Evolutionary conservation across 345 rosid genomes (phyloP), one percentile per base, ranked within the genome.

Genomic region (Adansonia digitata): DNA sequence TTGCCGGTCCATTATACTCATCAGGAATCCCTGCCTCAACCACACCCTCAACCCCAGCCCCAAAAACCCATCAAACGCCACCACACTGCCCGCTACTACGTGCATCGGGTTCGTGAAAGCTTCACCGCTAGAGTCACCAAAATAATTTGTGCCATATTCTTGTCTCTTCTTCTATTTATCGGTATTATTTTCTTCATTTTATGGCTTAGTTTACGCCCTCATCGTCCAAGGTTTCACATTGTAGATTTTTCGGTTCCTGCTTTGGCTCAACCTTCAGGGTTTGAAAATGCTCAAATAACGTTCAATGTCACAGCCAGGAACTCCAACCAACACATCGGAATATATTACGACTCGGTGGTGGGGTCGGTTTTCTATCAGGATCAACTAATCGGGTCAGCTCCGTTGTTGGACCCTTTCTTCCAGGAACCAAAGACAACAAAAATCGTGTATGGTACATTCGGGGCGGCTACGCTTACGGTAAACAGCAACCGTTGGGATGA

Each of bases 161-260:
- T 94, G 75, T 74, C 80, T 55, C 74, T 89, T 72, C 85, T 94
- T 15, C 64, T 94, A 42, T n/a, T 86, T 42, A 14, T 65, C 1
- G 91, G 91, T 74, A 64, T 86, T 62, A 39, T 90, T 39, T 53
- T 77, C 8, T 94, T 94, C 82, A 81, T 92, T 67, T 26, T 88
- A 24, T 94, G 93, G 92, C 90, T 94, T 45, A 88, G 94, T 79
- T 84, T 94, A 39, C 97, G 97, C 18, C 98, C 97, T 0, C 97
- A 94, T 66, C 82, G 97, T 1, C 98, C 98, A 0, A 80, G 97
- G 69, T 18, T 92, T 76, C 75, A 74, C 40, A 69, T 94, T 65
- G 42, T 67, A 1, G 82, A 79, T 7, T 92, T 91, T 76, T 83
- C 84, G 0, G 27, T 94, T 77, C 86, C 88, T 2, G 86, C 85